Conservation (phyloP, 1,284 basidiomycete species). For the Melampsora larici-populina region DNA sequence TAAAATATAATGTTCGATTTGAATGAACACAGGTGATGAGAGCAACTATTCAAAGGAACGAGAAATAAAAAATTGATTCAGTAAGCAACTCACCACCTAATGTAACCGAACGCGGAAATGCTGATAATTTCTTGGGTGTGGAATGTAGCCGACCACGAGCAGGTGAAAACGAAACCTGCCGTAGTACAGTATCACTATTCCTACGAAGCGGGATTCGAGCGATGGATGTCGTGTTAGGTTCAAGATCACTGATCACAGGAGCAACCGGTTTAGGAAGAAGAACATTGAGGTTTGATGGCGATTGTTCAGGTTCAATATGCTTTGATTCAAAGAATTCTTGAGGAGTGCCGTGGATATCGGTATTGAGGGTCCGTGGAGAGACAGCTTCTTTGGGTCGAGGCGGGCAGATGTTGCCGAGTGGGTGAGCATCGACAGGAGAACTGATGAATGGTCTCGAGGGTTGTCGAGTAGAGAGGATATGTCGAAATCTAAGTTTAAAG, state of each 20-base stretch:
- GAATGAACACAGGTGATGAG: no score
- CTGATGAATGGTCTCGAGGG: neutral
- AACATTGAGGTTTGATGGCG: neutral
- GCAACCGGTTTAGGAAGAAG: neutral
- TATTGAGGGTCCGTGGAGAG: neutral
- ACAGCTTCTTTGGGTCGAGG: neutral
- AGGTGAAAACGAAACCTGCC: neutral
- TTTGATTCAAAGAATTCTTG: neutral
- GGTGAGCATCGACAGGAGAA: neutral
- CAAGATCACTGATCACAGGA: neutral
- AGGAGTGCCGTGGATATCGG: neutral
- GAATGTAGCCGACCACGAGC: neutral
- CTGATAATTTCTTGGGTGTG: neutral
- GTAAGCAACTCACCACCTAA: neutral
- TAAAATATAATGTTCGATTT: no score
- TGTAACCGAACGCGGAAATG: neutral
- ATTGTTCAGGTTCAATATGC: neutral
- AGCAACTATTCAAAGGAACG: no score
- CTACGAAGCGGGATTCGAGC: slow-evolving; percentile 11
- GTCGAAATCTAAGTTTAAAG: slow-evolving; percentile 49
- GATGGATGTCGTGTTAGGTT: neutral
- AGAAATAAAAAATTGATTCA: neutral
- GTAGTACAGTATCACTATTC: slow-evolving; percentile 28
- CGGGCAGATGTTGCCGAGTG: neutral
- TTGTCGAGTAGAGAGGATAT: slow-evolving; percentile 32